These are phyloP conservation scores for Tuber umbilicatum DNA, from an alignment of 495 filamentous ascomycete species.

Conservation along the genomic window DNA sequence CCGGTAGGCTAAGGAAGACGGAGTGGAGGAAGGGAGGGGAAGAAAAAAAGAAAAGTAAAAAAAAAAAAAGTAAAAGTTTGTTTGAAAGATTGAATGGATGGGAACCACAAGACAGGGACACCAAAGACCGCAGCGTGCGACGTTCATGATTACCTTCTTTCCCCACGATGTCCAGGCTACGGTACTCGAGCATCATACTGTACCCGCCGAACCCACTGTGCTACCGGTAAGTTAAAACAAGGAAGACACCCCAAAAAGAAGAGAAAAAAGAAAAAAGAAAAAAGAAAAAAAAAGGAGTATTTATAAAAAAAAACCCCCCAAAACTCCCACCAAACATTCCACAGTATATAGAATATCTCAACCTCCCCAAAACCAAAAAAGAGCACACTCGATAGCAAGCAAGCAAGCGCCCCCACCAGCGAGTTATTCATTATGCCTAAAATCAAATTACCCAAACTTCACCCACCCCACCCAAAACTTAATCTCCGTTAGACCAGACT, in stretches of 20 bases:
- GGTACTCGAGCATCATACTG: neutral
- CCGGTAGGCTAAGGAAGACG: neutral
- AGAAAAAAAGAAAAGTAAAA: neutral
- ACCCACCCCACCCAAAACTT: too few relatives aligned
- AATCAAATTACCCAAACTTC: too few relatives aligned
- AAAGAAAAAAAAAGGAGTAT: too few relatives aligned
- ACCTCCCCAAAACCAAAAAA: too few relatives aligned
- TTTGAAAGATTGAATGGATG: neutral
- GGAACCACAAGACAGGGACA: neutral
- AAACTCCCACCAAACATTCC: too few relatives aligned
- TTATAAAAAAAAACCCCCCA: too few relatives aligned
- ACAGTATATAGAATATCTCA: too few relatives aligned
- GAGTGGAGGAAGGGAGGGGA: neutral
- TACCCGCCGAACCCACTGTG: neutral
- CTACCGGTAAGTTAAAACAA: too few relatives aligned
- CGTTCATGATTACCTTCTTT: neutral
- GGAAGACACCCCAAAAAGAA: neutral
- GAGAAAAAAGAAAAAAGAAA: too few relatives aligned
- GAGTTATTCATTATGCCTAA: too few relatives aligned
- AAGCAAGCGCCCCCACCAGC: too few relatives aligned
- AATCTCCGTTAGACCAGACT: neutral
- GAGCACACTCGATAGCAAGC: too few relatives aligned
- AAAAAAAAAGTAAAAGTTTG: neutral
- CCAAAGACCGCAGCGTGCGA: neutral
- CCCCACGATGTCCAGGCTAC: neutral